These are phyloP conservation scores for Hanseniaspora hatyaiensis DNA, from an alignment of 805 yeast genomes.

Conservation along the genomic window DNA sequence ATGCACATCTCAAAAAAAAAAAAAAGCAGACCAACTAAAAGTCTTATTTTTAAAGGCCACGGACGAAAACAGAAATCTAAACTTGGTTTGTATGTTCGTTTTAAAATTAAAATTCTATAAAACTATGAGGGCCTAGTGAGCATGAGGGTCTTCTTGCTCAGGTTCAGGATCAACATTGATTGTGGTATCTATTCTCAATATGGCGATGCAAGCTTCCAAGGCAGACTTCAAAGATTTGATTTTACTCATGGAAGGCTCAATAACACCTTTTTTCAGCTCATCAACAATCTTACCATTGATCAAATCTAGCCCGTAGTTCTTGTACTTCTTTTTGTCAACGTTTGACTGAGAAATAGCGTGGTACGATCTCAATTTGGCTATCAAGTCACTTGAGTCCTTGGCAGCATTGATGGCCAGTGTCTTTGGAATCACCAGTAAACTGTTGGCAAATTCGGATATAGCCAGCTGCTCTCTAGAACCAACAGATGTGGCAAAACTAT, in stretches of 20 bases:
- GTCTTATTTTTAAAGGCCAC: too few relatives aligned
- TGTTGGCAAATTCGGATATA: conserved; percentile 90
- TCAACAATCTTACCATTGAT: conserved; percentile 85
- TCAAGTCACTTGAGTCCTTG: conserved; percentile 86
- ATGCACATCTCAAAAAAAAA: too few relatives aligned
- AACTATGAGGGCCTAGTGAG: conserved; percentile 37
- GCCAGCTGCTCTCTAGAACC: conserved; percentile 97
- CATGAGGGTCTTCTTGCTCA: conserved; percentile 84
- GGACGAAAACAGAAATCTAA: too few relatives aligned
- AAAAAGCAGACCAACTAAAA: too few relatives aligned
- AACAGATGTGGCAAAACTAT: conserved; percentile 93
- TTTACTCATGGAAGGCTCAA: conserved; percentile 91
- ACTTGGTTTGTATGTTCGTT: too few relatives aligned
- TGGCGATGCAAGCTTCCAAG: conserved; percentile 95
- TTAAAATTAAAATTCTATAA: too few relatives aligned
- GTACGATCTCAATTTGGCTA: conserved; percentile 89
- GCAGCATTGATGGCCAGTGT: conserved; percentile 96
- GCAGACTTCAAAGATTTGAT: conserved; percentile 89
- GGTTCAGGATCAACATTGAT: conserved; percentile 94
- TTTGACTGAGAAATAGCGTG: conserved; percentile 92
- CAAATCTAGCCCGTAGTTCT: conserved; percentile 84
- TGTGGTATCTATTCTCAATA: conserved; percentile 95
- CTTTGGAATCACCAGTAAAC: conserved; percentile 85
- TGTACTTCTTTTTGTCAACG: conserved; percentile 69
- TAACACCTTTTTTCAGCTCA: conserved; percentile 70